Evolutionary conservation across 805 yeast species (phyloP).

Genomic region (Ogataea parapolymorpha): DNA sequence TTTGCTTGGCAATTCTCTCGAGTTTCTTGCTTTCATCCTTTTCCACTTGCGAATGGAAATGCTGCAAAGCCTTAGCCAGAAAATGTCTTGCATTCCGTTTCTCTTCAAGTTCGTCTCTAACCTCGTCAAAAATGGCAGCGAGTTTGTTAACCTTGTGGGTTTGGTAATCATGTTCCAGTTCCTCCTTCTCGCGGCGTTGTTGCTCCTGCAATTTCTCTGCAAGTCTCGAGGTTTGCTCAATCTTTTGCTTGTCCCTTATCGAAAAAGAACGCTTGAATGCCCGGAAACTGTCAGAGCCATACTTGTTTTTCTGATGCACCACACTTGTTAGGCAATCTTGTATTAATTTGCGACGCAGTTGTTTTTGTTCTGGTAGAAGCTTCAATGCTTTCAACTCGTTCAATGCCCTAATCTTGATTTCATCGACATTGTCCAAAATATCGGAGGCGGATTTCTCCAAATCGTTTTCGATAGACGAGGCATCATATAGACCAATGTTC

Average conservation of each 20-base stretch:
- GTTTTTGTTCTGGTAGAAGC: constrained; percentile 66
- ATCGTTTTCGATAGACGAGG: constrained; percentile 28
- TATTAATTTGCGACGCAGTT: constrained; percentile 59
- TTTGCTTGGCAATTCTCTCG: constrained; percentile 81
- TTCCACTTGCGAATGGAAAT: constrained; percentile 56
- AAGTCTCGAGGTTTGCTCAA: constrained; percentile 69
- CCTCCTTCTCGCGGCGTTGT: constrained; percentile 57
- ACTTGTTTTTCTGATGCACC: constrained; percentile 47
- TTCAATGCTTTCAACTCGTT: constrained; percentile 69
- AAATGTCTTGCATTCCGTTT: constrained; percentile 30
- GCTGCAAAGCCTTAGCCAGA: constrained; percentile 37
- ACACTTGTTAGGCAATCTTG: constrained; percentile 35
- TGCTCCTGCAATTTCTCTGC: constrained; percentile 76
- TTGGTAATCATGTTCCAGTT: constrained; percentile 49
- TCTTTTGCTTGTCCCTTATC: constrained; percentile 64
- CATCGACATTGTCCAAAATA: constrained; percentile 46
- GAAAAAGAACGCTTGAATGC: constrained; percentile 70
- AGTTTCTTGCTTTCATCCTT: constrained; percentile 72
- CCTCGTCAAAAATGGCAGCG: constrained; percentile 32
- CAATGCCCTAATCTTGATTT: constrained; percentile 59
- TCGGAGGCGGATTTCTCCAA: constrained; percentile 41
- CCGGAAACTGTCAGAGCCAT: constrained; percentile 48
- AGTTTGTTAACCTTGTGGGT: constrained; percentile 42
- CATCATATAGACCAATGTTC: constrained; percentile 60
- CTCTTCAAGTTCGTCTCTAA: constrained; percentile 29